Evolutionary conservation across 345 rosid species (phyloP).

Genomic region (Salix suchowensis): DNA sequence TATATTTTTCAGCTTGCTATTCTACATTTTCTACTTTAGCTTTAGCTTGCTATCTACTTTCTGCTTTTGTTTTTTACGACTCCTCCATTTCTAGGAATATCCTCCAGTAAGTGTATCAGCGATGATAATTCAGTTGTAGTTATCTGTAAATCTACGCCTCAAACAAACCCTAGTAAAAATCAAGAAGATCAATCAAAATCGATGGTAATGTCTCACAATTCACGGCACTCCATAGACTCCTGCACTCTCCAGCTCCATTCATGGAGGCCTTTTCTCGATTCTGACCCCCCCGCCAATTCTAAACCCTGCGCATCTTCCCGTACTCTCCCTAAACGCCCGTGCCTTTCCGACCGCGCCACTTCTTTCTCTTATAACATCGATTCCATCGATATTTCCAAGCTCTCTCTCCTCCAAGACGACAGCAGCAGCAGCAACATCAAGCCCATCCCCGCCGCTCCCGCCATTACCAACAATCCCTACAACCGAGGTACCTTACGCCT

Average conservation of each 20-base stretch:
- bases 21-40: too few relatives aligned
- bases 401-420: slow-evolving; percentile 72
- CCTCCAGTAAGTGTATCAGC: too few relatives aligned
- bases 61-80: too few relatives aligned
- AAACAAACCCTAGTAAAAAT: too few relatives aligned
- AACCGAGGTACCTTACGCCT: slow-evolving; percentile 38
- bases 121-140: too few relatives aligned
- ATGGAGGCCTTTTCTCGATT: slow-evolving; percentile 70
- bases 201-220: slow-evolving; percentile 46
- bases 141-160: too few relatives aligned
- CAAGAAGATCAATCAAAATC: too few relatives aligned
- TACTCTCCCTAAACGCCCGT: slow-evolving; percentile 61
- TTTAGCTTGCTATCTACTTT: too few relatives aligned
- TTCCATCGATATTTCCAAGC: slow-evolving; percentile 63
- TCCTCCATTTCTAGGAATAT: too few relatives aligned
- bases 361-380: slow-evolving; percentile 51
- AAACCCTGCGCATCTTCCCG: slow-evolving; percentile 37
- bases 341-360: slow-evolving; percentile 93
- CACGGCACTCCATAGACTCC: slow-evolving; percentile 69
- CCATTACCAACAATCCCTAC: slow-evolving; percentile 14
- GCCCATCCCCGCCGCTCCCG: slow-evolving; percentile 10
- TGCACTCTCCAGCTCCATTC: slow-evolving; percentile 80
- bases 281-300: slow-evolving; percentile 14
- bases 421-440: slow-evolving; percentile 1
- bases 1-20: too few relatives aligned